phyloP scores from a whole-genome alignment of 768 basidiomycete species.

The Tylopilus sp. region DNA sequence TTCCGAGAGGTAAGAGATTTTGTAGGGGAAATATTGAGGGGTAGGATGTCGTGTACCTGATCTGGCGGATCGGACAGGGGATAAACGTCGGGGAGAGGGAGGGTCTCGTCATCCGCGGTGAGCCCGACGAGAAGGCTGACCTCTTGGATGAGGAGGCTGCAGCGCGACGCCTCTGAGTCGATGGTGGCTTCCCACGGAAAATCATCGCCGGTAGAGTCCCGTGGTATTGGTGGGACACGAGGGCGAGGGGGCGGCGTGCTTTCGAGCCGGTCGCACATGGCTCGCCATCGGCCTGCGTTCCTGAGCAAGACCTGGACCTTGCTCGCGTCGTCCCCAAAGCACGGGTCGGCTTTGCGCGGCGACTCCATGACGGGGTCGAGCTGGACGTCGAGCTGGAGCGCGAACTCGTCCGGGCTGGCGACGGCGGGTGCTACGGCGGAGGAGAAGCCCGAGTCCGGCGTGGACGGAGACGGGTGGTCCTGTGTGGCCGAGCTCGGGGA shows the following conservation, averaged over 20 bases:
- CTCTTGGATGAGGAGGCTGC: constrained; percentile 30
- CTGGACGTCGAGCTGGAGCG: constrained; percentile 7
- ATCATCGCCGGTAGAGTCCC: constrained; percentile 4
- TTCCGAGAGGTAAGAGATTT: constrained; percentile 18
- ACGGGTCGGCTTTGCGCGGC: not conserved
- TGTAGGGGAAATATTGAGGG: constrained; percentile 17
- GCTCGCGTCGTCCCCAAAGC: constrained; percentile 10
- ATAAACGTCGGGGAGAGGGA: not conserved
- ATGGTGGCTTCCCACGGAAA: constrained; percentile 17
- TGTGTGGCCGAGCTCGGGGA: constrained; percentile 15
- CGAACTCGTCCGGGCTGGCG: constrained; percentile 11
- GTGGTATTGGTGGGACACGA: not conserved
- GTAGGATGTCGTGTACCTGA: constrained; percentile 11
- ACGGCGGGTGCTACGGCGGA: constrained; percentile 8
- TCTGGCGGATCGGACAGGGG: not conserved
- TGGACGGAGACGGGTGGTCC: constrained; percentile 13
- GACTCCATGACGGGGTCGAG: not conserved
- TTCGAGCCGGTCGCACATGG: constrained; percentile 6
- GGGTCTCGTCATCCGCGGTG: constrained; percentile 17
- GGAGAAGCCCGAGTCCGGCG: constrained; percentile 18
- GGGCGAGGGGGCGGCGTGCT: no score
- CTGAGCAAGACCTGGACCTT: constrained; percentile 15
- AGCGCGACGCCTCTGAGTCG: constrained; percentile 17
- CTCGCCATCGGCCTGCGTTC: constrained; percentile 10
- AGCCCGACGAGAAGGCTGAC: constrained; percentile 32